Evolutionary conservation across 73 alveolate genomes (phyloP), one percentile per base, ranked within the genome.

Genomic region (Stentor coeruleus): DNA sequence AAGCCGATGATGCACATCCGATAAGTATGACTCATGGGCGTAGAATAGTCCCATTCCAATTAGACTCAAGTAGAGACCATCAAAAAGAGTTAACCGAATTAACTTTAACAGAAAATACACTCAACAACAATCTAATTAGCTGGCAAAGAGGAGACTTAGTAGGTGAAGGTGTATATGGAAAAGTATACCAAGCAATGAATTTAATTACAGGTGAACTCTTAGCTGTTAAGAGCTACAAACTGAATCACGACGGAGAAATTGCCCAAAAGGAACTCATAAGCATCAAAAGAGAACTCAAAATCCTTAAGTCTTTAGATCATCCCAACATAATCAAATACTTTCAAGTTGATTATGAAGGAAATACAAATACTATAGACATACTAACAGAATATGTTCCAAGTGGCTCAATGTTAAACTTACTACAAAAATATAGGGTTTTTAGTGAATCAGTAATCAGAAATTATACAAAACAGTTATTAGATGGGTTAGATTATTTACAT

Each of bases 161-260:
- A 30, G 99, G 99, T 3, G 82, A 86, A 80, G 99, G 99, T 0
- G 91, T 99, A 4, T 96, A 90, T 92, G 99, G 99, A 3, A 86
- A 88, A 80, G 99, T 96, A 39, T 89, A 91, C 75, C 88, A 92
- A 91, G 98, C 96, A 36, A 82, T 95, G 82, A 90, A 95, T 58
- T 82, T 72, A 73, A 85, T 82, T 3, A 96, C 92, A 39, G 99
- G 98, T 1, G 66, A 87, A 57, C 81, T 89, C 0, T 82, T 90
- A 49, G 99, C 99, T 26, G 97, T 96, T 35, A 93, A 93, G 87
- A 85, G 60, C 38, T 81, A 3, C 49, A 59, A 6, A 38, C 35
- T 85, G 37, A 85, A 36, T 55, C 82, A 59, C 38, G 80, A 79
- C 28, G 85, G 66, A 74, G 84, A 77, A 30, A 37, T 36, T 35